phyloP scores from a whole-genome alignment of 2,329 filamentous ascomycete species.

The Esteya vermicola region DNA sequence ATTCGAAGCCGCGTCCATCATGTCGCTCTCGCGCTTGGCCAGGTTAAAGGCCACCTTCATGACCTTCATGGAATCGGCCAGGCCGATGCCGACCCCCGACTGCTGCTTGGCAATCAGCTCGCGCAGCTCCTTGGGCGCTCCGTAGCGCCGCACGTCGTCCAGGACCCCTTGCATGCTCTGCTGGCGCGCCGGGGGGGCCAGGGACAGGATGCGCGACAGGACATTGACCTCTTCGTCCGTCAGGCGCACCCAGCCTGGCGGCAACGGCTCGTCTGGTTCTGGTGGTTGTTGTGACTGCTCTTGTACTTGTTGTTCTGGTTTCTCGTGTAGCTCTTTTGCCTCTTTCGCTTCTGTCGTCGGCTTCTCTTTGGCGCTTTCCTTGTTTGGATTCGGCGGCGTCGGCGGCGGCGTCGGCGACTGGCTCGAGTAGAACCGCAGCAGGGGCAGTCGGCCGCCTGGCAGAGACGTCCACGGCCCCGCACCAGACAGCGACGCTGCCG shows the following conservation, averaged over 20 bases:
- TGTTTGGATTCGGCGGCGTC: no score
- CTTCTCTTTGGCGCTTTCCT: conserved; percentile 7
- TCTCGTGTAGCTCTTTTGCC: neutral
- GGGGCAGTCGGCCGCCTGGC: neutral
- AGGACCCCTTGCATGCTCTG: conserved; percentile 44
- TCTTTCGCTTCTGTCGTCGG: neutral
- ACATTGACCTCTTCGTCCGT: conserved; percentile 31
- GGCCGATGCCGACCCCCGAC: conserved; percentile 27
- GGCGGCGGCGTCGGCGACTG: conserved; percentile 3
- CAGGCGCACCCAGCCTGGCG: conserved; percentile 32
- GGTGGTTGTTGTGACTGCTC: neutral
- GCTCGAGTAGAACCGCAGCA: conserved; percentile 7
- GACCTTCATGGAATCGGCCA: conserved; percentile 43
- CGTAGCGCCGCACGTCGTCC: conserved; percentile 49
- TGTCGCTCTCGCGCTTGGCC: conserved; percentile 24
- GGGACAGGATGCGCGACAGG: conserved; percentile 45
- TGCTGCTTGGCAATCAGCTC: conserved; percentile 43
- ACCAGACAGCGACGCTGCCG: neutral
- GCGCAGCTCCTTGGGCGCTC: conserved; percentile 54
- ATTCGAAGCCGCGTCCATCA: neutral
- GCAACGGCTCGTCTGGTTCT: conserved; percentile 15
- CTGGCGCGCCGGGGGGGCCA: conserved; percentile 48
- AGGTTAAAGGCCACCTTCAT: conserved; percentile 41
- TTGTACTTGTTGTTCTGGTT: neutral
- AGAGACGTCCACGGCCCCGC: neutral